Base-by-base conservation (phyloP, 2,329 filamentous ascomycete species). In the Neocatenulostroma microsporum region DNA sequence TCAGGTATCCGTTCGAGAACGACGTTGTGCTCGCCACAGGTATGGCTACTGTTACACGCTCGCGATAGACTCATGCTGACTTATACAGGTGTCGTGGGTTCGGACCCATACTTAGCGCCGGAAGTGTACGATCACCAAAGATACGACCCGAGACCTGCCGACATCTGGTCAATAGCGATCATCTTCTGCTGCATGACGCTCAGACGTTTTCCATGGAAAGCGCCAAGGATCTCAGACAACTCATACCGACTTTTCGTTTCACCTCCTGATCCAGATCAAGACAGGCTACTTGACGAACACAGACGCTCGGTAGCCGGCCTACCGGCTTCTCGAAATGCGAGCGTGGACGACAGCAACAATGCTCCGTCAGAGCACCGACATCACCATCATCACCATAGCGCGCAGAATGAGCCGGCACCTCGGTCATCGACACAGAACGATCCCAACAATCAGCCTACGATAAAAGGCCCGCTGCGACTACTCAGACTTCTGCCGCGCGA, bases 161-260 rank as follows among this genome's bases (percentile, higher is more conserved):
- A 98, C 63, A 87, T 98, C 41, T 98, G 91, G 91, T 98, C 91
- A 9, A 70, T 98, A 41, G 91, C 89, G 13, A 98, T 98, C 51
- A 96, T 98, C 37, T 98, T 89, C 64, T 96, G 91, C 63, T 98
- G 91, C 68, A 98, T 98, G 91, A 91, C 86, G 4, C 70, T 98
- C 27, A 76, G 91, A 15, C 73, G 91, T 23, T 98, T 98, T 56
- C 91, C 91, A 0, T 98, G 91, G 91, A 98, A 98, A 66, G 80
- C 93, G 23, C 91, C 91, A 4, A 78, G 88, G 26, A 68, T 87
- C 58, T 84, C 84, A 3, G 91, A 98, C 60, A 96, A 94, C 60
- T 94, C 87, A 0, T 98, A 85, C 64, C 88, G 89, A 54, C 74
- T 98, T 2, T 98, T 98, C 57, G 80, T 89, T 11, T 78, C 91